Conservation (phyloP, 2,329 filamentous ascomycete genomes). For the Microsporum ferrugineum region DNA sequence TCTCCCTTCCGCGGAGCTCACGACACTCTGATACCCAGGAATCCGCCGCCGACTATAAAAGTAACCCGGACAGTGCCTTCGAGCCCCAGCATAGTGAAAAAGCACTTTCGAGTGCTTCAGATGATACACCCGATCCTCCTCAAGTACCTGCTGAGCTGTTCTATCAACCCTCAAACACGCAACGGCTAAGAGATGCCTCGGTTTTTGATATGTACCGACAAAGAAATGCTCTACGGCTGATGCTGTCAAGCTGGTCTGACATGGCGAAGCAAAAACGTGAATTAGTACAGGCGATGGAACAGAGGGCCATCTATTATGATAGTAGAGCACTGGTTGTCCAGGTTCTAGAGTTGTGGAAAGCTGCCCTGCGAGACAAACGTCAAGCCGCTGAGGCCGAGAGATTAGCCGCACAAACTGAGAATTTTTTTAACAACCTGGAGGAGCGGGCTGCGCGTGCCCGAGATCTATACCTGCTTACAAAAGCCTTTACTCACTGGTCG, state of each 20-base stretch:
- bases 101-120: constrained; percentile 2
- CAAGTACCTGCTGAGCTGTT: constrained; percentile 29
- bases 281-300: constrained; percentile 29
- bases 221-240: constrained; percentile 28
- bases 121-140: neutral
- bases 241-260: constrained; percentile 40
- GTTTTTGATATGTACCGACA: constrained; percentile 36
- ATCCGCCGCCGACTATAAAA: neutral
- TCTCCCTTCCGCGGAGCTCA: neutral
- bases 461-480: constrained; percentile 53
- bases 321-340: constrained; percentile 41
- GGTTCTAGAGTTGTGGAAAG: constrained; percentile 42
- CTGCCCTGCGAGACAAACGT: constrained; percentile 30
- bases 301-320: constrained; percentile 41
- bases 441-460: constrained; percentile 52
- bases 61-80: neutral
- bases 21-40: neutral
- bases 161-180: constrained; percentile 41
- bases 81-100: neutral
- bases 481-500: constrained; percentile 59
- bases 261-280: constrained; percentile 27
- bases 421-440: constrained; percentile 47
- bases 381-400: constrained; percentile 20
- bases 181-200: constrained; percentile 41
- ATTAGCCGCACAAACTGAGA: constrained; percentile 33